Conservation (phyloP, 345 rosid species). For the Arabidopsis thaliana region TAIR10.1 NC_003070.9:8202501-8203000, state of each 20-base stretch:
- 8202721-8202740: conserved; percentile 8
- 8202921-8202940: not conserved
- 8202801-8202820: conserved; percentile 78
- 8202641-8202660: conserved; percentile 69
- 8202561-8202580: conserved; percentile 51
- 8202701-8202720: not conserved
- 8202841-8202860: conserved; percentile 72
- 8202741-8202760: conserved; percentile 46
- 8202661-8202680: not conserved
- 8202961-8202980: not conserved
- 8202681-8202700: not conserved
- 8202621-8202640: conserved; percentile 66
- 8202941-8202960: not conserved
- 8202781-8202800: conserved; percentile 62
- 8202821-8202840: conserved; percentile 65
- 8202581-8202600: conserved; percentile 59
- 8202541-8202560: conserved; percentile 50
- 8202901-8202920: not conserved
- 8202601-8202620: conserved; percentile 85
- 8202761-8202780: conserved; percentile 54
- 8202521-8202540: conserved; percentile 52
- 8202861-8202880: conserved; percentile 10
- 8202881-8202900: not conserved
- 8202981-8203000: not conserved
- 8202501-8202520: conserved; percentile 56